These are phyloP conservation scores for Orobanche coerulescens DNA, from an alignment of 257 asterid genomes.

Conservation along the genomic window DNA sequence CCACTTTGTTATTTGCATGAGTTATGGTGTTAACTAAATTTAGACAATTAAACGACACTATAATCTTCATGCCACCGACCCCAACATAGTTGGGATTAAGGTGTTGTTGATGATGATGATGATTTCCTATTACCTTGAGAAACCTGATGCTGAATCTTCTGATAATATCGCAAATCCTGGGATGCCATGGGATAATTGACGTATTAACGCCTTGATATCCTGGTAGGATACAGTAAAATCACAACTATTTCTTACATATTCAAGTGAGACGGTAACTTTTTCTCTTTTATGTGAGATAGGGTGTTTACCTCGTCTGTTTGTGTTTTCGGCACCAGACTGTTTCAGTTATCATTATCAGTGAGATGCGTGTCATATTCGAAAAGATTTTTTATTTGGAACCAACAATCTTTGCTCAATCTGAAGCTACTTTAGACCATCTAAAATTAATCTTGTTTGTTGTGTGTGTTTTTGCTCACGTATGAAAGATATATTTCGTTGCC, in stretches of 20 bases:
- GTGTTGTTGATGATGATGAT: too few relatives aligned
- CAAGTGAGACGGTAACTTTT: background rate
- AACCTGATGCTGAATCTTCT: background rate
- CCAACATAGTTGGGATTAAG: too few relatives aligned
- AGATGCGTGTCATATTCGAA: background rate
- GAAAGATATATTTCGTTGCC: background rate
- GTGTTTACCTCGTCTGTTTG: background rate
- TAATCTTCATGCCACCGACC: too few relatives aligned
- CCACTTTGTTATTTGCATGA: too few relatives aligned
- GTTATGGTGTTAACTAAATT: too few relatives aligned
- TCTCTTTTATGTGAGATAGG: background rate
- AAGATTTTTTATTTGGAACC: background rate
- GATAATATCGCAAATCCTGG: background rate
- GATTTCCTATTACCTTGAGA: background rate
- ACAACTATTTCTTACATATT: background rate
- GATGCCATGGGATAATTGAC: background rate
- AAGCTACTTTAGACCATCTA: background rate
- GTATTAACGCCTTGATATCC: background rate
- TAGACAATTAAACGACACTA: too few relatives aligned
- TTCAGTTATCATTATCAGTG: background rate
- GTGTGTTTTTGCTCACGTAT: background rate
- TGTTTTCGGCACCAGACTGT: background rate
- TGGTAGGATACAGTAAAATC: background rate
- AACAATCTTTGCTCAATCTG: background rate
- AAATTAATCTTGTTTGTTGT: background rate